Evolutionary conservation across 352 stramenopile species (phyloP).

Genomic region (Phytopythium boreale): DNA sequence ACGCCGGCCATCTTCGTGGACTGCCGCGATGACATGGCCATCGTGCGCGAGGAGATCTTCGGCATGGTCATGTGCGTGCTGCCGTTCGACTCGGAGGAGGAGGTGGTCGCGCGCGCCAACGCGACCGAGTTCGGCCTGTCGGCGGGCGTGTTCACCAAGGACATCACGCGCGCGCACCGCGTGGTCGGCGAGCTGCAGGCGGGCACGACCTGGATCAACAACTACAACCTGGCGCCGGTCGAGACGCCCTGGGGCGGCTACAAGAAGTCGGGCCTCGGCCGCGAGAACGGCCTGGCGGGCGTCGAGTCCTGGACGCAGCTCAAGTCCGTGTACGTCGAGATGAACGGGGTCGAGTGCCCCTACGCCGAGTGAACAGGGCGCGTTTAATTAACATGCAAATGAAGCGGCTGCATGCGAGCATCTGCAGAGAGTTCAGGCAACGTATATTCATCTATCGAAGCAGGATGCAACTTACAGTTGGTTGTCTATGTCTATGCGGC

Average conservation of each 20-base stretch:
- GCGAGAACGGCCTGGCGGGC: constrained; percentile 88
- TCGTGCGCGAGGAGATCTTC: constrained; percentile 84
- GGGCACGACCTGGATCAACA: constrained; percentile 88
- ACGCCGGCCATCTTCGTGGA: constrained; percentile 90
- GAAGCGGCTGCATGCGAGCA: neutral
- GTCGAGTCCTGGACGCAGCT: constrained; percentile 90
- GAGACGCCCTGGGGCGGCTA: constrained; percentile 89
- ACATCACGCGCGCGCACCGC: constrained; percentile 74
- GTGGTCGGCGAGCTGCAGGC: constrained; percentile 66
- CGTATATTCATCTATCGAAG: neutral
- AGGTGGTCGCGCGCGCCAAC: constrained; percentile 79
- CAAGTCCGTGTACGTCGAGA: constrained; percentile 88
- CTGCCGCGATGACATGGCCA: constrained; percentile 85
- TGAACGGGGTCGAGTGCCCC: constrained; percentile 69
- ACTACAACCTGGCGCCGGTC: constrained; percentile 87
- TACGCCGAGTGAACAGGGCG: constrained; percentile 36
- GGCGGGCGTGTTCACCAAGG: constrained; percentile 84
- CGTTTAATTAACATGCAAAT: neutral
- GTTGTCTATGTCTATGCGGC: constrained; percentile 12
- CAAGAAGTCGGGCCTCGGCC: constrained; percentile 90
- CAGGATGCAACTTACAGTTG: too few species aligned
- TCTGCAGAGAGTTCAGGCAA: neutral
- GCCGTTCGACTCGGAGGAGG: constrained; percentile 71
- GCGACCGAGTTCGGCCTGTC: constrained; percentile 78
- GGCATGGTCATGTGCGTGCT: constrained; percentile 82